Evolutionary conservation across 2,329 filamentous ascomycete genomes (phyloP).

Genomic region (Fusarium sp.): DNA sequence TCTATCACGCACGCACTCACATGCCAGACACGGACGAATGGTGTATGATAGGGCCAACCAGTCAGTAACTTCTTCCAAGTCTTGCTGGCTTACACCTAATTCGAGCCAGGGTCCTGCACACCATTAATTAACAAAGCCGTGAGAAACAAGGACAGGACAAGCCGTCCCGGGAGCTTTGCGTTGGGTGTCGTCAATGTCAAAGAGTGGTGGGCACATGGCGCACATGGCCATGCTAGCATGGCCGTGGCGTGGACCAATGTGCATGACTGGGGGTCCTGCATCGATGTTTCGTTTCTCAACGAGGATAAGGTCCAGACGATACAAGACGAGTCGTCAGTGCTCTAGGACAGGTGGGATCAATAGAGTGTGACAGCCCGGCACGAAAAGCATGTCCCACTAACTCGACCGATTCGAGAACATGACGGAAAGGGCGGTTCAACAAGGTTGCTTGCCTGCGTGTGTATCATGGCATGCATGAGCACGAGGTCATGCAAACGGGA

Average conservation of each 20-base stretch:
- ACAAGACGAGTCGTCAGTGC: slow-evolving; percentile 30
- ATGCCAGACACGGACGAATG: slow-evolving; percentile 18
- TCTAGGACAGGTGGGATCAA: slow-evolving; percentile 33
- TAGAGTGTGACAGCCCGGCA: slow-evolving; percentile 23
- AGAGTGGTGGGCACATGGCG: slow-evolving; percentile 23
- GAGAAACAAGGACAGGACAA: slow-evolving; percentile 31
- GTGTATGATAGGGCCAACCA: slow-evolving; percentile 25
- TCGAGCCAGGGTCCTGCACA: slow-evolving; percentile 34
- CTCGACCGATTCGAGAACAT: slow-evolving; percentile 17
- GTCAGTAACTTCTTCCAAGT: slow-evolving; percentile 16
- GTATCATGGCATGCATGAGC: slow-evolving; percentile 35
- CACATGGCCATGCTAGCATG: slow-evolving; percentile 42
- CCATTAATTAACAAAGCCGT: slow-evolving; percentile 24
- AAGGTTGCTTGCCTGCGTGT: slow-evolving; percentile 24
- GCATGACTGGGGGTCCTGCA: slow-evolving; percentile 44
- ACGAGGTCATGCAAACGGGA: slow-evolving; percentile 37
- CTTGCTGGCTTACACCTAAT: slow-evolving; percentile 1
- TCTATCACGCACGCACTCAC: slow-evolving; percentile 33
- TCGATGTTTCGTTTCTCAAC: slow-evolving; percentile 39
- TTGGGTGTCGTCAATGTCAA: slow-evolving; percentile 19
- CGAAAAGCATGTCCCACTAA: neutral
- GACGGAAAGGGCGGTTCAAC: slow-evolving; percentile 22
- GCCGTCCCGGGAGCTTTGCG: slow-evolving; percentile 18
- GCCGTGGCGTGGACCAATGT: slow-evolving; percentile 16
- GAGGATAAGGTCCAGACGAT: slow-evolving; percentile 19